A percentile compares a stretch with the other conserved stretches of the same genome.
Conservation (phyloP, 495 filamentous ascomycete genomes). For the Clavariopsis aquatica region DNA sequence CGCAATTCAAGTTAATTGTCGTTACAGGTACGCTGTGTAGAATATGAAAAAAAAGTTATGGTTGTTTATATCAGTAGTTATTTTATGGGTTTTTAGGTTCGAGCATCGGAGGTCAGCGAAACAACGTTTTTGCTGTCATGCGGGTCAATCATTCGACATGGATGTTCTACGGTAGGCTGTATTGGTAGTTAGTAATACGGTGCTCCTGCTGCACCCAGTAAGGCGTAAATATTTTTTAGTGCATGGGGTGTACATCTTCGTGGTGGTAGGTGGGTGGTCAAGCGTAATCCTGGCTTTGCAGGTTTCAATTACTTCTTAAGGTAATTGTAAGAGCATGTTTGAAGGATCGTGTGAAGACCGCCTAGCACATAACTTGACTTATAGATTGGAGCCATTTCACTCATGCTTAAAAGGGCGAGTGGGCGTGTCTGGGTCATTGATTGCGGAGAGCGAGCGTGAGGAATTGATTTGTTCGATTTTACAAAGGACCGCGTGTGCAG, state of each 20-base stretch:
- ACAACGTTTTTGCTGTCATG: slow-evolving; percentile 10
- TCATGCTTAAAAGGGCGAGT: too few species aligned
- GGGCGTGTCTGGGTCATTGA: neutral
- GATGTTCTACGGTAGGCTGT: slow-evolving; percentile 2
- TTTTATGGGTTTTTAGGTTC: slow-evolving; percentile 2
- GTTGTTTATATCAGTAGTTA: slow-evolving; percentile 1
- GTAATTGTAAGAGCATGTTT: too few species aligned
- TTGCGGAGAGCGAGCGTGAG: slow-evolving; percentile 24
- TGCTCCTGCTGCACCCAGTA: slow-evolving; percentile 7
- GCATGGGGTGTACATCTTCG: neutral
- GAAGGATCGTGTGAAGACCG: too few species aligned
- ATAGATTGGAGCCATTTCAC: too few species aligned
- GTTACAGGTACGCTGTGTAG: neutral
- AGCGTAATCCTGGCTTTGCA: neutral
- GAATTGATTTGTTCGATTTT: slow-evolving; percentile 35
- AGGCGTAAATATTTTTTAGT: neutral
- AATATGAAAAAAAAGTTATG: neutral
- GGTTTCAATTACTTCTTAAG: neutral
- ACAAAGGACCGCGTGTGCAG: slow-evolving; percentile 34
- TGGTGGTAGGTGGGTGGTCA: neutral
- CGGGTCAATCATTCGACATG: slow-evolving; percentile 13
- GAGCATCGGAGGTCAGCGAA: slow-evolving; percentile 19
- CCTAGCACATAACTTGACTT: too few species aligned
- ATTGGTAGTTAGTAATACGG: neutral
- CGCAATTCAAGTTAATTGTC: neutral